Evolutionary conservation across 257 asterid species (phyloP).

Genomic region (Nicotiana undulata): DNA sequence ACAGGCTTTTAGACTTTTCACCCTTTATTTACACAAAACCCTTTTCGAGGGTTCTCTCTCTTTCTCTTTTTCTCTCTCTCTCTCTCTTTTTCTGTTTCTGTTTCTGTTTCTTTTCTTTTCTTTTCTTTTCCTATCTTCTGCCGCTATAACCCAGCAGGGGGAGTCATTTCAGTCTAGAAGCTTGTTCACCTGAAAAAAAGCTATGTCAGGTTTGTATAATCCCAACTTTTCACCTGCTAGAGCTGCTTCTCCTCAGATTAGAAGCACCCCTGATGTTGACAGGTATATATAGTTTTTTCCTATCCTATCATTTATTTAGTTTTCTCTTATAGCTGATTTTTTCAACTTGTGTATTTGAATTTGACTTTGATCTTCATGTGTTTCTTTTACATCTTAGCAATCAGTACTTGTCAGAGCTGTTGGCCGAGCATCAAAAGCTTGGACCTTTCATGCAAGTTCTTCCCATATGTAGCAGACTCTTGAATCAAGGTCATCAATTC

Average conservation of each 20-base stretch:
- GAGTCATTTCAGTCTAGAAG: conserved; percentile 4
- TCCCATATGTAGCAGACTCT: conserved; percentile 79
- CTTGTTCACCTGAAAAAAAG: background rate
- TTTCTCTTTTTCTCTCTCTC: background rate
- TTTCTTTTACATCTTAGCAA: conserved; percentile 33
- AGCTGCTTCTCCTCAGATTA: conserved; percentile 81
- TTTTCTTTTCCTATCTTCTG: background rate
- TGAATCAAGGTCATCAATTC: conserved; percentile 63
- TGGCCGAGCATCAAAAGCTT: conserved; percentile 93
- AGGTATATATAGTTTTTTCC: conserved; percentile 27
- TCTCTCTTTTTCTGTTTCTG: background rate
- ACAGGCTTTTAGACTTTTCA: conserved; percentile 13
- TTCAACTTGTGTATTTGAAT: background rate
- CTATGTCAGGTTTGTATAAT: conserved; percentile 74
- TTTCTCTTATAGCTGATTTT: background rate
- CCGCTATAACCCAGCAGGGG: conserved; percentile 2
- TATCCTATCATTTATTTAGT: background rate
- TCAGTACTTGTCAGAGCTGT: conserved; percentile 85
- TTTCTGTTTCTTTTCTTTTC: background rate
- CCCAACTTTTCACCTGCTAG: conserved; percentile 86
- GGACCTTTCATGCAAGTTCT: conserved; percentile 96
- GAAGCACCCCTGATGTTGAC: conserved; percentile 63
- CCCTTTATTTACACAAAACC: conserved; percentile 10
- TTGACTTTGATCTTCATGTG: background rate
- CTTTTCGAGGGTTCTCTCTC: conserved; percentile 18